phyloP scores from a whole-genome alignment of 2,329 filamentous ascomycete genomes.

The Fusarium globosum region DNA sequence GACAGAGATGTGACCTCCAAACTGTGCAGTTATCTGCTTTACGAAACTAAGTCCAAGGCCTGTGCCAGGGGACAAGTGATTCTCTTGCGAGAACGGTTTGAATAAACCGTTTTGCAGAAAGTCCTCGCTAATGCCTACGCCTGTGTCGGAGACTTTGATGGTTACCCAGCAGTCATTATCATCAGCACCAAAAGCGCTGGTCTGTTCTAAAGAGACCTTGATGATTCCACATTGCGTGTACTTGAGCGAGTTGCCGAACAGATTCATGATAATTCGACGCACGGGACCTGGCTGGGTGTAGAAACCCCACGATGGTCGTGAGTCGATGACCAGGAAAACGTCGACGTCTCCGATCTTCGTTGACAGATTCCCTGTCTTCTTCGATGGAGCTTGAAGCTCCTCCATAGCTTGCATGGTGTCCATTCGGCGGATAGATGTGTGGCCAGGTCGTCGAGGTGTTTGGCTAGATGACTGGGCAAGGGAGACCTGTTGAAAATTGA shows the following conservation, averaged over 20 bases:
- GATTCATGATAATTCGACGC: conserved; percentile 69
- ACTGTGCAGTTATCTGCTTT: conserved; percentile 65
- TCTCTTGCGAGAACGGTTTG: conserved; percentile 73
- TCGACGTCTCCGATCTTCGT: conserved; percentile 40
- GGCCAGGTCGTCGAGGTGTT: conserved; percentile 11
- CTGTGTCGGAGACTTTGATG: conserved; percentile 70
- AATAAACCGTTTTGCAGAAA: conserved; percentile 71
- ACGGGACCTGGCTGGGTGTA: conserved; percentile 63
- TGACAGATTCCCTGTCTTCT: neutral
- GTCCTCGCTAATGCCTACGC: conserved; percentile 72
- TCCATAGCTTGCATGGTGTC: conserved; percentile 57
- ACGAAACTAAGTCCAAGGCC: conserved; percentile 76
- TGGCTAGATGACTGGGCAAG: conserved; percentile 30
- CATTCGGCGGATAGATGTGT: conserved; percentile 34
- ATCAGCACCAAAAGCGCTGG: neutral
- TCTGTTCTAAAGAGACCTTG: conserved; percentile 45
- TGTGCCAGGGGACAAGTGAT: conserved; percentile 67
- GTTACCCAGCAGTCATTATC: conserved; percentile 35
- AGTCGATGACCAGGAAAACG: conserved; percentile 54
- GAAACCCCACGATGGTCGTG: conserved; percentile 61
- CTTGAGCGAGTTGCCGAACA: conserved; percentile 72
- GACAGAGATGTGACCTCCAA: conserved; percentile 70
- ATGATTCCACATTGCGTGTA: conserved; percentile 59
- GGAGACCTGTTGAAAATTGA: conserved; percentile 51
- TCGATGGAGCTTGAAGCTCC: conserved; percentile 19